Percentiles rank a stretch among this genome's conserved stretches.
phyloP scores from a whole-genome alignment of 148 eudicot genomes.

The Vaccinium macrocarpon region DNA sequence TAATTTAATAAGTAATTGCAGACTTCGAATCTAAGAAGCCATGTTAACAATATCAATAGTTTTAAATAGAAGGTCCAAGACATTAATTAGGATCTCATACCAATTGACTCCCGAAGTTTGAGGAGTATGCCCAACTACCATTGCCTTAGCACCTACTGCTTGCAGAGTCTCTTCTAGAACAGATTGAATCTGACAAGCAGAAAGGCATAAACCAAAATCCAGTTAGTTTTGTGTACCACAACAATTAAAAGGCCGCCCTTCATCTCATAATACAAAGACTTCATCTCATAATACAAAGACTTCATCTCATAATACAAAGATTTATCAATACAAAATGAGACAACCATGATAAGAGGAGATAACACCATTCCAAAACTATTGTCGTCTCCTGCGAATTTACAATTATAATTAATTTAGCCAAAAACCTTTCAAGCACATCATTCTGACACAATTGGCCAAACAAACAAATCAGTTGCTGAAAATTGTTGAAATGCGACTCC shows the following conservation, averaged over 20 bases:
- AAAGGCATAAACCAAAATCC: not conserved
- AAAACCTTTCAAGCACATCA: not conserved
- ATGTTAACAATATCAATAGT: not conserved
- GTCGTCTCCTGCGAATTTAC: not conserved
- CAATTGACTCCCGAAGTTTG: slow-evolving; percentile 82
- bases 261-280: not conserved
- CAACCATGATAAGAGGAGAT: not conserved
- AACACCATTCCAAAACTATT: not conserved
- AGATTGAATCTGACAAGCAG: slow-evolving; percentile 51
- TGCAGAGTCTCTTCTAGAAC: slow-evolving; percentile 67
- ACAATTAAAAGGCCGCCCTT: not conserved
- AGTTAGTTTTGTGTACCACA: not conserved
- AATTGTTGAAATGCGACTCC: not conserved
- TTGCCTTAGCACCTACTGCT: slow-evolving; percentile 80
- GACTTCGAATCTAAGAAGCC: not conserved
- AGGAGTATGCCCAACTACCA: slow-evolving; percentile 99
- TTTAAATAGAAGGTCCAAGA: slow-evolving; percentile 4
- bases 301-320: not conserved
- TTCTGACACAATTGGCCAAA: not conserved
- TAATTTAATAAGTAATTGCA: not conserved
- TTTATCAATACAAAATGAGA: not conserved
- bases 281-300: not conserved
- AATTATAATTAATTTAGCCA: not conserved
- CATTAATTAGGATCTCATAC: slow-evolving; percentile 35
- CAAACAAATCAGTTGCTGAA: not conserved